phyloP scores from a whole-genome alignment of 2,329 filamentous ascomycete species.

The Furcasterigmium sp. region DNA sequence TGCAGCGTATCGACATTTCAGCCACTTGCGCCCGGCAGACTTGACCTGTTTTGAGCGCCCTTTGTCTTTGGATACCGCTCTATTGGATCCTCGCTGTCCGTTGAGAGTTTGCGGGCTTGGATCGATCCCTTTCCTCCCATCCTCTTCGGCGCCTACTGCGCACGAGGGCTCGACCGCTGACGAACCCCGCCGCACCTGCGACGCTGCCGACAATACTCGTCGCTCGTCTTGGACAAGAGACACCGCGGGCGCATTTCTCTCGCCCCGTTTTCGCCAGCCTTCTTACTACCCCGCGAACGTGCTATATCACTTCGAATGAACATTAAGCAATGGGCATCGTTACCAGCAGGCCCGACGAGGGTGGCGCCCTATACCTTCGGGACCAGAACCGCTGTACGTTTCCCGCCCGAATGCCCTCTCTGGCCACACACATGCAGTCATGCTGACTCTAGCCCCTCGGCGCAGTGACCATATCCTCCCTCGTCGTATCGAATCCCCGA shows the following conservation, averaged over 20 bases:
- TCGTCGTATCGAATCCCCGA: constrained; percentile 75
- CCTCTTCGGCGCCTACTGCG: too few species aligned
- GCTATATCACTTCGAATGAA: constrained; percentile 11
- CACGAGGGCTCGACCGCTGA: too few species aligned
- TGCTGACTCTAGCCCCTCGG: constrained; percentile 7
- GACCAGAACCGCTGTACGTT: constrained; percentile 85
- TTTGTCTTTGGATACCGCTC: constrained; percentile 1
- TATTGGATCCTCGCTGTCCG: neutral
- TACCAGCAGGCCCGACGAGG: constrained; percentile 83
- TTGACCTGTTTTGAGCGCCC: neutral
- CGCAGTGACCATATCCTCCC: constrained; percentile 79
- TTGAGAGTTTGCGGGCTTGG: neutral
- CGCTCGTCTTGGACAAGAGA: too few species aligned
- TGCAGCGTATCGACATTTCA: neutral
- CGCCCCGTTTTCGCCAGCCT: too few species aligned
- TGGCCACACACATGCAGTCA: constrained; percentile 12
- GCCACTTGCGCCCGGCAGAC: too few species aligned
- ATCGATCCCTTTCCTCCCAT: neutral
- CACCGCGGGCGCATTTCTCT: constrained; percentile 1
- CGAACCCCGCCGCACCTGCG: neutral
- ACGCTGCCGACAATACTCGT: neutral
- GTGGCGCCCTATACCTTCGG: constrained; percentile 72
- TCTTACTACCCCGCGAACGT: constrained; percentile 2
- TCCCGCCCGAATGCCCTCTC: constrained; percentile 12
- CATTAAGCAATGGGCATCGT: constrained; percentile 78